Base-by-base conservation (phyloP, 805 yeast species). In the Spathaspora hagerdaliae region DNA sequence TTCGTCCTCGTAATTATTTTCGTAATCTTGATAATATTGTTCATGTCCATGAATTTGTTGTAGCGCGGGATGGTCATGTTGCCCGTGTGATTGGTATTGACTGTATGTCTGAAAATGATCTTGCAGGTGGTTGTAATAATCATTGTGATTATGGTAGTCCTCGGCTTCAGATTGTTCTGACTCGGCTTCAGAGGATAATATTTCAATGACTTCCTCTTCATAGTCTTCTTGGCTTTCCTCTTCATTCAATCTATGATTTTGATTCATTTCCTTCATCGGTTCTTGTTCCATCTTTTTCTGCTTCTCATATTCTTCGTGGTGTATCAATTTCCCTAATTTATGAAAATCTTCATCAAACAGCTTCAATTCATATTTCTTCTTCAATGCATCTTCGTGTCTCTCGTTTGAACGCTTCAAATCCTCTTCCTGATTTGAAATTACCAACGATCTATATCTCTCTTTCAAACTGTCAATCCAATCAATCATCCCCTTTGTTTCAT, bases 121-220 rank as follows among this genome's bases (percentile, higher is more conserved):
- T 29, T 29, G 32, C 32, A 2, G 12, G 9, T 29, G 32, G 32
- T 29, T 11, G 12, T 29, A 29, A 29, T 9, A 11, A 29, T 11
- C 32, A 19, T 19, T 19, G 24, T 19, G 24, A 19, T 19, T 19
- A 6, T 32, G 14, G 8, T 31, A 36, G 7, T 12, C 15, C 13
- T 40, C 39, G 15, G 36, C 34, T 27, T 36, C 41, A 31, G 7
- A 3, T 31, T 29, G 39, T 8, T 5, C 24, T 19, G 24, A 43
- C 15, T 41, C 45, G 8, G 35, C 40, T 15, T 46, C 51, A 2
- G 44, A 39, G 7, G 53, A 47, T 26, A 78, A 76, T 37, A 65
- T 42, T 40, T 52, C 52, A 27, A 42, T 33, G 58, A 3, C 88
- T 72, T 46, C 83, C 81, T 39, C 82, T 54, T 1, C 82, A 10